phyloP scores from a whole-genome alignment of 2,329 filamentous ascomycete genomes.

The Didymella arachidicola region DNA sequence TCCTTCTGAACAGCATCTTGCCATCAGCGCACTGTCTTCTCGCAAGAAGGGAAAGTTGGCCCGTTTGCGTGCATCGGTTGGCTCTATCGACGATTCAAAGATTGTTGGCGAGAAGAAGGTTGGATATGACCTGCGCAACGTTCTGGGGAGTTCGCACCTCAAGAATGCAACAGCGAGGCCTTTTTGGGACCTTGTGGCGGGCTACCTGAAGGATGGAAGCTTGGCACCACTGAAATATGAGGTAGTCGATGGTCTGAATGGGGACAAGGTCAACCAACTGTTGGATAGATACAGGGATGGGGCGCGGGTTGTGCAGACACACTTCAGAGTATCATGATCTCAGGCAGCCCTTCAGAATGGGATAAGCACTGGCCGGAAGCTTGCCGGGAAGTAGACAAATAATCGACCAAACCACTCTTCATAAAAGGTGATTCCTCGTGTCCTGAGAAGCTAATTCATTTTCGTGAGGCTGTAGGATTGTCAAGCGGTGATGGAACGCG shows the following conservation, averaged over 20 bases:
- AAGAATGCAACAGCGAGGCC: neutral
- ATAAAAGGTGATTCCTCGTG: too few relatives aligned
- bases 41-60: neutral
- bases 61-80: constrained; percentile 2
- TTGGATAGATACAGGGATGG: constrained; percentile 1
- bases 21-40: constrained; percentile 5
- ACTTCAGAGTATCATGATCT: constrained; percentile 4
- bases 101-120: neutral
- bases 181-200: neutral
- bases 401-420: too few relatives aligned
- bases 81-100: constrained; percentile 3
- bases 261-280: neutral
- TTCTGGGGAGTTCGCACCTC: neutral
- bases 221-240: neutral
- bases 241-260: neutral
- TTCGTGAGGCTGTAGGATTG: too few relatives aligned
- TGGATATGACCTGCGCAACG: constrained; percentile 2
- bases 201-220: neutral
- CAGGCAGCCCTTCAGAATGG: neutral
- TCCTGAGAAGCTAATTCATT: too few relatives aligned
- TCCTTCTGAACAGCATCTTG: constrained; percentile 2
- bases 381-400: too few relatives aligned
- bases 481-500: too few relatives aligned
- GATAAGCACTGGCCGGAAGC: neutral
- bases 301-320: neutral